Base-by-base conservation (phyloP, 495 filamentous ascomycete species). In the Podospora pseudocomata region DNA sequence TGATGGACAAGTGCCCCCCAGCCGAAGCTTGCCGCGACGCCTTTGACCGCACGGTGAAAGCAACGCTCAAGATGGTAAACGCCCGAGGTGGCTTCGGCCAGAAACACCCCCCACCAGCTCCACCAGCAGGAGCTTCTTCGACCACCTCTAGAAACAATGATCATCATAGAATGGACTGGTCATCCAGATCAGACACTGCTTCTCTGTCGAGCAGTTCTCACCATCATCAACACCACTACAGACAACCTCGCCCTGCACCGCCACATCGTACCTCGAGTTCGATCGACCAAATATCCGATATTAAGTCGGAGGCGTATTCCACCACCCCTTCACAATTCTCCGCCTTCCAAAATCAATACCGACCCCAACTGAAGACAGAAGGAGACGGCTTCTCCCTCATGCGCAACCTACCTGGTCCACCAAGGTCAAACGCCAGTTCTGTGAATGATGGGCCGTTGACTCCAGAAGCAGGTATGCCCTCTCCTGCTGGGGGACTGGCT, bases 11-110 rank as follows among this genome's bases (percentile, higher is more conserved):
- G 32, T 81, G 82, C 60, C 80, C 73, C 18, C 78, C 79, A 2
- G 76, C 82, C n/a, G 82, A 79, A 32, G 72, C 94, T n/a, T 98
- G 94, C 73, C 87, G 93, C 2, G 94, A 97, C 76, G 93, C 94
- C 15, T 97, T 98, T 78, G 93, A 96, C 70, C 89, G 94, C 57
- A 98, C 97, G 85, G 93, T 91, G 72, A 96, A 92, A 79, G 94
- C 94, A 34, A 97, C 94, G 0, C 88, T 98, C 9, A 90, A 92
- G 70, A 97, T 97, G 94, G 91, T 88, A 68, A 84, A 92, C 68
- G 90, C 89, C 0, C 94, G 89, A 2, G 93, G 91, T 11, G 92
- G 92, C 3, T 94, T 95, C 73, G 90, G 89, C 13, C 85, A 81
- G 34, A 60, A 65, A 19, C 60, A 72, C 53, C 70, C 27, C 53